Evolutionary conservation across 345 rosid species (phyloP).

Genomic region (sweet orange (Citrus sinensis)): DNA sequence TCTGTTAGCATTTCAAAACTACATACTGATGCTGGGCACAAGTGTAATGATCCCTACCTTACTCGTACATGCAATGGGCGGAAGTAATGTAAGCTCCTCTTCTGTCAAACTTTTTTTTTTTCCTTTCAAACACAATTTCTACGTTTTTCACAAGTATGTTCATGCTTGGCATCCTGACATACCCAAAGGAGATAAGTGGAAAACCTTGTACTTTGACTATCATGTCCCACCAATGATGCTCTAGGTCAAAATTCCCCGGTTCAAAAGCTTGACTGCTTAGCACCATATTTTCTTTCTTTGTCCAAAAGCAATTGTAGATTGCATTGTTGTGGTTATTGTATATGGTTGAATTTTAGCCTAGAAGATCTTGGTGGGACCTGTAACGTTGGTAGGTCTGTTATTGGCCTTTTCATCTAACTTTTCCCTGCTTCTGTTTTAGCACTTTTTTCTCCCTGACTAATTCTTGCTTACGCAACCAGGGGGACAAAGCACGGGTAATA

Average conservation of each 20-base stretch:
- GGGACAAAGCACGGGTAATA: conserved; percentile 83
- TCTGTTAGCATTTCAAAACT: conserved; percentile 88
- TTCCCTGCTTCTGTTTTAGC: neutral
- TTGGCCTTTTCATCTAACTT: neutral
- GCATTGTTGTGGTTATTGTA: neutral
- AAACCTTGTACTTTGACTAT: conserved; percentile 3
- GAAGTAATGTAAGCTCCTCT: conserved; percentile 53
- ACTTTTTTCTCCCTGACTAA: neutral
- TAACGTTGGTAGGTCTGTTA: neutral
- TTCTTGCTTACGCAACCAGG: conserved; percentile 37
- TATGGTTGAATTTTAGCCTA: conserved; percentile 16
- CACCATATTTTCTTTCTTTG: neutral
- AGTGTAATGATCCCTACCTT: conserved; percentile 75
- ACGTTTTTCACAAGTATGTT: neutral
- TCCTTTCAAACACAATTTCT: neutral
- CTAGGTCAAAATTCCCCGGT: conserved; percentile 10
- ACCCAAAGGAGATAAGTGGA: neutral
- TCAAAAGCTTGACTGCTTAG: neutral
- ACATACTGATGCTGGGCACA: conserved; percentile 87
- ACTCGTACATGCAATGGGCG: conserved; percentile 95
- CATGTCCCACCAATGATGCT: conserved; percentile 3
- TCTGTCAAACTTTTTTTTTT: neutral
- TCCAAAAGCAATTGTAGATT: neutral
- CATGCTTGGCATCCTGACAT: neutral
- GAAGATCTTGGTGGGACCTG: conserved; percentile 15